phyloP scores from a whole-genome alignment of 768 basidiomycete genomes.

The Tylopilus felleus region DNA sequence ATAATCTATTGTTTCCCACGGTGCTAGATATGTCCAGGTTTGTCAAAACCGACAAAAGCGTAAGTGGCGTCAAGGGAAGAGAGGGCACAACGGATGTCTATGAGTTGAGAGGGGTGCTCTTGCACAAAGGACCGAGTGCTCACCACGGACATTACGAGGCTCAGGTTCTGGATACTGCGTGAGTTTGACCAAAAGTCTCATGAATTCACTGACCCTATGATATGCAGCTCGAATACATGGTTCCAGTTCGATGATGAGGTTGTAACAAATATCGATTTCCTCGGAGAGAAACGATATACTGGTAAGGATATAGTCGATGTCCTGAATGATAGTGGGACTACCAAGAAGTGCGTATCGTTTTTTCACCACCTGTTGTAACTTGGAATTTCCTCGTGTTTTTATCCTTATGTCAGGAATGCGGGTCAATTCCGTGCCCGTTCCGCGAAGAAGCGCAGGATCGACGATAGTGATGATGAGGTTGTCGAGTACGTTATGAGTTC shows the following conservation, averaged over 20 bases:
- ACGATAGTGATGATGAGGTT: conserved; percentile 57
- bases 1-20: conserved; percentile 73
- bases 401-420: conserved; percentile 15
- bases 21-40: conserved; percentile 71
- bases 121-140: conserved; percentile 91
- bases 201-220: conserved; percentile 2
- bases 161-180: conserved; percentile 74
- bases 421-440: conserved; percentile 38
- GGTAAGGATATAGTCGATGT: conserved; percentile 31
- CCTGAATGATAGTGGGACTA: conserved; percentile 19
- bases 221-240: conserved; percentile 65
- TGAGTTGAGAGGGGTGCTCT: conserved; percentile 77
- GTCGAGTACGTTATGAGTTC: conserved; percentile 26
- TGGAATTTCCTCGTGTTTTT: conserved; percentile 1
- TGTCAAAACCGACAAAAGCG: conserved; percentile 34
- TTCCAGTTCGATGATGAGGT: conserved; percentile 91
- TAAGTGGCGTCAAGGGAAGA: conserved; percentile 11
- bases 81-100: conserved; percentile 47
- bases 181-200: conserved; percentile 21
- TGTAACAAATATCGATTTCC: conserved; percentile 60
- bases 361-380: neutral
- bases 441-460: conserved; percentile 48
- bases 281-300: conserved; percentile 44
- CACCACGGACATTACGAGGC: conserved; percentile 90
- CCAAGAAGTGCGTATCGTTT: conserved; percentile 27